Evolutionary conservation across 495 filamentous ascomycete genomes (phyloP).

Genomic region (Trichodelitschia bisporula): DNA sequence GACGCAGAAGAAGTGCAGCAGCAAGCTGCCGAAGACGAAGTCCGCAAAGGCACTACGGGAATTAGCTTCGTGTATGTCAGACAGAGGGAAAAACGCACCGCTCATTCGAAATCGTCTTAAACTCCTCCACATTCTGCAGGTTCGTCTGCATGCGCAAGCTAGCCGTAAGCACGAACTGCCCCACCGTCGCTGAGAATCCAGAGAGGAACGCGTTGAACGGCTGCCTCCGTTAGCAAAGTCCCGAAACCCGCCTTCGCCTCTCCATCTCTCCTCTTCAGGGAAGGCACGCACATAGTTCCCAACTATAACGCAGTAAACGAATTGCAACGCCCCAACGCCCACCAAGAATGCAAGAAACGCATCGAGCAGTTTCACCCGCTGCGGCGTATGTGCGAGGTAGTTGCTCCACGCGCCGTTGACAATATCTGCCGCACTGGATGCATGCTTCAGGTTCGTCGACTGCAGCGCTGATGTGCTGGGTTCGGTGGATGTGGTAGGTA

Average conservation of each 20-base stretch:
- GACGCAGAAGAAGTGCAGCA: slow-evolving; percentile 96
- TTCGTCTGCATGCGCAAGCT: slow-evolving; percentile 80
- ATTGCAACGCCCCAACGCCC: slow-evolving; percentile 67
- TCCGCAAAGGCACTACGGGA: slow-evolving; percentile 70
- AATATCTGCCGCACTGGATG: slow-evolving; percentile 27
- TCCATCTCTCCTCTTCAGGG: too few species aligned
- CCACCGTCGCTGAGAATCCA: slow-evolving; percentile 84
- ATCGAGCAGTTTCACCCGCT: slow-evolving; percentile 81
- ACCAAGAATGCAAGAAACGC: slow-evolving; percentile 79
- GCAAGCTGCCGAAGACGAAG: slow-evolving; percentile 79
- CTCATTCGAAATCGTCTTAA: slow-evolving; percentile 41
- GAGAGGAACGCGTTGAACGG: slow-evolving; percentile 97
- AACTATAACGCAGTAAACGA: slow-evolving; percentile 72
- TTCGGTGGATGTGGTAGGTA: slow-evolving; percentile 12
- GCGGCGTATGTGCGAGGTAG: slow-evolving; percentile 56
- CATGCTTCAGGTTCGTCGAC: slow-evolving; percentile 6
- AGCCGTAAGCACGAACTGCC: slow-evolving; percentile 90
- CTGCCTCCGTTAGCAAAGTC: slow-evolving; percentile 22
- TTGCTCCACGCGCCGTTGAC: slow-evolving; percentile 36
- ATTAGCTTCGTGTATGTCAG: slow-evolving; percentile 1
- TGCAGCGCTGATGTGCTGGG: slow-evolving; percentile 12
- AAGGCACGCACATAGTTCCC: slow-evolving; percentile 66
- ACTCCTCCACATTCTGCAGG: slow-evolving; percentile 44
- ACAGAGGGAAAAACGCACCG: slow-evolving; percentile 21
- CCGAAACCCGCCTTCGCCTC: too few species aligned